phyloP scores from a whole-genome alignment of 208 protist genomes.

The Leishmania gerbilli region DNA sequence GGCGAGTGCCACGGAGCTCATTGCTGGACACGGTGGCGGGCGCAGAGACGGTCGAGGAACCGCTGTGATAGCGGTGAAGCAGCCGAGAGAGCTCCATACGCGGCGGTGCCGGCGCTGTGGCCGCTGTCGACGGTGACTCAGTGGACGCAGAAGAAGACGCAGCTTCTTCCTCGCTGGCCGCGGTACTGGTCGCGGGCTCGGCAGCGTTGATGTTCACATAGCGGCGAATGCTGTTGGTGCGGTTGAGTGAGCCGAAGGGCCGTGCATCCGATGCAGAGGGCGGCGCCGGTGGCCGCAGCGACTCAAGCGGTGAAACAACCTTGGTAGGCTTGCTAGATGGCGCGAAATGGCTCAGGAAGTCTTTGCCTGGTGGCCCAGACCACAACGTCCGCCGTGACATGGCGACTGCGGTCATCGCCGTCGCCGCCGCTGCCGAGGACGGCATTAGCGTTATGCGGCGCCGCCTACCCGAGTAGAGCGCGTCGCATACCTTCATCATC shows the following conservation, averaged over 20 bases:
- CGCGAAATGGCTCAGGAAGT: constrained; percentile 11
- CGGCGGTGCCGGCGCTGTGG: neutral
- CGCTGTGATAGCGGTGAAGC: constrained; percentile 3
- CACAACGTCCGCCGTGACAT: constrained; percentile 2
- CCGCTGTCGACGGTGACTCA: neutral
- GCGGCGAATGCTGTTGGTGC: constrained; percentile 32
- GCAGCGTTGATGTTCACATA: constrained; percentile 44
- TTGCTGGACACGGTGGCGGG: neutral
- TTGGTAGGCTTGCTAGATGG: constrained; percentile 8
- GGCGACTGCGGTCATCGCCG: neutral
- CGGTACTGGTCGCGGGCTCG: neutral
- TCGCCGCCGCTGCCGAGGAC: neutral
- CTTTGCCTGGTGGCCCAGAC: constrained; percentile 13
- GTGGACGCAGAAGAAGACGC: neutral
- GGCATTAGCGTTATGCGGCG: neutral
- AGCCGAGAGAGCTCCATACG: constrained; percentile 28
- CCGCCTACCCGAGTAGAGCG: neutral
- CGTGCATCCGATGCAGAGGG: constrained; percentile 58
- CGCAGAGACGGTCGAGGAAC: neutral
- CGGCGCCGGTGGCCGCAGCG: constrained; percentile 42
- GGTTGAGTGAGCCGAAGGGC: constrained; percentile 58
- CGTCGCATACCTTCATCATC: neutral
- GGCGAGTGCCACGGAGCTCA: neutral
- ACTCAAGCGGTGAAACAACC: constrained; percentile 36
- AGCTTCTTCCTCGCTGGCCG: neutral